Base-by-base conservation (phyloP, 306 rosid species). In the Acmispon strigosus region DNA sequence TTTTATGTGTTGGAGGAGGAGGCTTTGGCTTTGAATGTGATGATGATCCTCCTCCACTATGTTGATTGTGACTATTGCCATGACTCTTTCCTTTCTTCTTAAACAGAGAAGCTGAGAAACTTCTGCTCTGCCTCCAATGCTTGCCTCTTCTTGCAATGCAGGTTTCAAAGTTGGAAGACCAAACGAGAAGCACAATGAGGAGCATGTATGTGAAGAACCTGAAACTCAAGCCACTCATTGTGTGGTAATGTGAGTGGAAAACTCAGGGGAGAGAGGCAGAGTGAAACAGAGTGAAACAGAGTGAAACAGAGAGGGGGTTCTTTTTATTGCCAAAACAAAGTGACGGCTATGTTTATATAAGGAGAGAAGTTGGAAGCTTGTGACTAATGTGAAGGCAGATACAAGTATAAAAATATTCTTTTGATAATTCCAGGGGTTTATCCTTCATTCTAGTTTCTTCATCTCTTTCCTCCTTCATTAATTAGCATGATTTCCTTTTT, bases 71-170 rank as follows among this genome's bases (percentile, higher is more conserved):
- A 32, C 69, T 39, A 52, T 57, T 76, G 7, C 86, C 79, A 80
- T 78, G 32, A 53, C 37, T 76, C 56, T 91, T 87, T 37, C 87
- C 90, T 71, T 80, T 94, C 73, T 83, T 90, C 84, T 91, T 89
- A 12, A 45, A 63, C 49, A 83, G 41, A 78, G 96, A 79, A 37
- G 83, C 51, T 1, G 87, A 83, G 62, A 63, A 11, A 20, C 22
- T 86, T 72, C 84, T 84, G 72, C 55, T 82, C 6, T 78, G 83
- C 78, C 85, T 90, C 97, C 92, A 88, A 77, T 91, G 96, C 77
- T 83, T 89, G 4, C 92, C 84, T 83, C 88, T 84, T 83, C 96
- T 87, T 8, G 90, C 99, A 90, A 84, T 84, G 96, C 97, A 91
- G 47, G 79, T 57, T 44, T 91, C 97, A 75, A 91, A 89, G 59